Evolutionary conservation across 2,329 filamentous ascomycete species (phyloP).

Genomic region (Sporothrix pallida): DNA sequence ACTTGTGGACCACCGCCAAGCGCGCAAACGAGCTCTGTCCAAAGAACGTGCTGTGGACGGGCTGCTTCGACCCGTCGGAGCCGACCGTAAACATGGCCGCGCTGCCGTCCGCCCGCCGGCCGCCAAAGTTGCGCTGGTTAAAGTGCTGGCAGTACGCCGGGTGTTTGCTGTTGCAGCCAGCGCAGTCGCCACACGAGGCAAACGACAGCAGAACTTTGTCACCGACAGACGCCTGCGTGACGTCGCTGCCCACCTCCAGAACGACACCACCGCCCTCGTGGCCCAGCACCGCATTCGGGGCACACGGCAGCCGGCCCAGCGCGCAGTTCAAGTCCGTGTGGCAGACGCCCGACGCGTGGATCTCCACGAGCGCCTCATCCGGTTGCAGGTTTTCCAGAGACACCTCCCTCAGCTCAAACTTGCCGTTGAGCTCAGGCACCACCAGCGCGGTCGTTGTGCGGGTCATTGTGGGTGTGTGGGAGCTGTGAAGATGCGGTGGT

Average conservation of each 20-base stretch:
- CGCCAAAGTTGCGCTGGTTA: constrained; percentile 41
- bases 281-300: constrained; percentile 17
- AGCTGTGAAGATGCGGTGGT: not conserved
- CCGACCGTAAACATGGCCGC: not conserved
- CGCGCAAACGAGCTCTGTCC: constrained; percentile 47
- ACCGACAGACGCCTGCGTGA: not conserved
- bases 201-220: constrained; percentile 17
- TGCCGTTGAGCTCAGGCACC: constrained; percentile 17
- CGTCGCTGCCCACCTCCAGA: not conserved
- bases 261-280: constrained; percentile 20
- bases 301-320: constrained; percentile 46
- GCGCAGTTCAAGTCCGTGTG: constrained; percentile 46
- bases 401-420: not conserved
- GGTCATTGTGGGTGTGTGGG: not conserved
- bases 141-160: constrained; percentile 42
- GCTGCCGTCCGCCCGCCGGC: constrained; percentile 37
- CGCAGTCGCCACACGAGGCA: not conserved
- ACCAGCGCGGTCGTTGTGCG: constrained; percentile 23
- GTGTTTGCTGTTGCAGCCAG: constrained; percentile 40
- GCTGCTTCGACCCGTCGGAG: constrained; percentile 3
- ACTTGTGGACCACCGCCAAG: constrained; percentile 42
- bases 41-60: constrained; percentile 43
- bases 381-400: constrained; percentile 29
- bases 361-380: constrained; percentile 45
- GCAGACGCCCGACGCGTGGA: constrained; percentile 46